Evolutionary conservation across 768 basidiomycete species (phyloP).

Genomic region (Steccherinum ochraceum): DNA sequence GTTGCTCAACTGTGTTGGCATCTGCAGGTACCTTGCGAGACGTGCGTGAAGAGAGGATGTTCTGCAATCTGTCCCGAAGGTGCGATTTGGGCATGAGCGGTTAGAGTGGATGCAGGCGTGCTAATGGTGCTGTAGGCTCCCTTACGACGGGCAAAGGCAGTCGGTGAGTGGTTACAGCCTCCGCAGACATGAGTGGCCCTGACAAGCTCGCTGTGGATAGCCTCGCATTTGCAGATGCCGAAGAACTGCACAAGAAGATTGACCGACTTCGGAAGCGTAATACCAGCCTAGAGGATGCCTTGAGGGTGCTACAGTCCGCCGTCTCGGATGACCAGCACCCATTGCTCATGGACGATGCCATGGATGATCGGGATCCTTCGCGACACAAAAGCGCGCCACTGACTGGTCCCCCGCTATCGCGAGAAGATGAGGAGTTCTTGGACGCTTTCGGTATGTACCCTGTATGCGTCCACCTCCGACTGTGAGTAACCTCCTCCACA

Average conservation of each 20-base stretch:
- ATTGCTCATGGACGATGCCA: slow-evolving; percentile 26
- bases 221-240: slow-evolving; percentile 60
- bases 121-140: slow-evolving; percentile 31
- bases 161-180: slow-evolving; percentile 30
- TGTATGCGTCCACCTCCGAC: too few relatives aligned
- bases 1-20: too few relatives aligned
- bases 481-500: too few relatives aligned
- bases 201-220: too few relatives aligned
- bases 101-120: not conserved
- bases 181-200: too few relatives aligned
- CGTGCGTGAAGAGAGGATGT: slow-evolving; percentile 70
- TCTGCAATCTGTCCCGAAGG: slow-evolving; percentile 75
- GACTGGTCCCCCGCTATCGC: slow-evolving; percentile 7
- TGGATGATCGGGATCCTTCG: not conserved
- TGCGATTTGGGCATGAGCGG: slow-evolving; percentile 20
- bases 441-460: slow-evolving; percentile 41
- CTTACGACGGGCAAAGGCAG: slow-evolving; percentile 57
- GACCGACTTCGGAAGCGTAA: slow-evolving; percentile 49
- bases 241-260: slow-evolving; percentile 63
- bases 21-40: slow-evolving; percentile 75
- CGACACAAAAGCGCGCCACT: slow-evolving; percentile 1
- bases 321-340: slow-evolving; percentile 47
- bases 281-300: slow-evolving; percentile 54
- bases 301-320: slow-evolving; percentile 41
- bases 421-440: slow-evolving; percentile 38